Base-by-base conservation (phyloP, 768 basidiomycete species). In the Boletus speciosus region DNA sequence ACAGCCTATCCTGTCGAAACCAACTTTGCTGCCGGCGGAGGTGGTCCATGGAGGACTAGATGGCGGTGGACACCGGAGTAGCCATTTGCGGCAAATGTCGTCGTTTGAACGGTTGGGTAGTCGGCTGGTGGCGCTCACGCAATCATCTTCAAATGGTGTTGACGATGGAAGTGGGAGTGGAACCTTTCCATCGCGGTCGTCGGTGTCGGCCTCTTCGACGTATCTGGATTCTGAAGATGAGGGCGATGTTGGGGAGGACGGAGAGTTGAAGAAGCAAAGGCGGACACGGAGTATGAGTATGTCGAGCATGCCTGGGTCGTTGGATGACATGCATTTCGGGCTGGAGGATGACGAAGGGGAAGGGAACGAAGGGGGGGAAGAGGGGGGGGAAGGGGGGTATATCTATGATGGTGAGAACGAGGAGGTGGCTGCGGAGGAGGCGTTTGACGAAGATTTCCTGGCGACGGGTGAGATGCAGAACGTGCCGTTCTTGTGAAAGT, bases 291-390 rank as follows among this genome's bases (percentile, higher is more conserved):
- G 79, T 57, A 76, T 80, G 63, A 90, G 90, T 58, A 81, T 87
- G 69, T 82, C 83, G 40, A 93, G 90, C 65, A 93, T 95, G 88
- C 92, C 90, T 12, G 92, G 92, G 31, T 87, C 89, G 21, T 70
- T 93, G 55, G 82, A 86, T 47, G 81, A 86, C 57, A 75, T 78
- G 63, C 74, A 81, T 46, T 81, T 83, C 57, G 81, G 74, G 15
- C 69, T 81, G 57, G 80, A 81, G 40, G 80, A 82, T 11, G 79
- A 76, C 7, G 82, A 81, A 9, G 75, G 73, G 0, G 74, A 71
- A 12, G 63, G 61, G 4, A 74, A 74, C 0, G 72, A 68, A 27
- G 63, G 63, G 14, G 66, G 58, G 1, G 65, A 64, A 4, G 69
- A 61, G 1, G 71, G 70, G 10, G 68, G 71, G 5, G 69, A 71